Base-by-base conservation (phyloP, 148 eudicot genomes). In the Talinum fruticosum region DNA sequence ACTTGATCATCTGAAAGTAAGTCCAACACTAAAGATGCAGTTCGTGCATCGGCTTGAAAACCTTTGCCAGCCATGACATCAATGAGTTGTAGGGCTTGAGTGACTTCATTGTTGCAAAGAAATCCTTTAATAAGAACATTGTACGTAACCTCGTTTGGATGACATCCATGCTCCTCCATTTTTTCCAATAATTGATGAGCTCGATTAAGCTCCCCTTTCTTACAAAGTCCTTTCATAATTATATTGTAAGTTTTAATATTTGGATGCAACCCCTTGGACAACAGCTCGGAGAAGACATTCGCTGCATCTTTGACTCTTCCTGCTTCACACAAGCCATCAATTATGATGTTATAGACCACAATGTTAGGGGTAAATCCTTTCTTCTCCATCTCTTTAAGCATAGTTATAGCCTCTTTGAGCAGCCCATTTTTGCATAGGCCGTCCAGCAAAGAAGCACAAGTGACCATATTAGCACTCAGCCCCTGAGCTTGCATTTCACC, bases 301-400 rank as follows among this genome's bases (percentile, higher is more conserved):
- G 45, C 38, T 13, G 77, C 77, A n/a, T 34, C 51, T 32, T 37
- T 47, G 1, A 75, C 19, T 24, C 21, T 75, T 21, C 49, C 77
- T 35, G 67, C 69, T 62, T 61, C 34, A 75, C 77, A 75, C 77
- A 75, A 15, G 5, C 77, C 77, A 61, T 75, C 53, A 75, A 61
- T 75, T 15, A 75, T 28, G 44, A 35, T 37, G 37, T 35, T 75
- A 34, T 61, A 75, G 37, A 8, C 21, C n/a, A 24, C 33, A 29
- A 65, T 64, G 44, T 66, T 13, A 4, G 71, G 44, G 19, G 37
- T 21, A 45, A 75, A 7, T 36, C 77, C 77, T 29, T 75, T 75
- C n/a, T 33, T 35, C 10, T 61, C 34, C 61, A 75, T 21, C 32
- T 75, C 23, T 24, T 36, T 14, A 24, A 54, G 24, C 3, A 37